Base-by-base conservation (phyloP, 2,329 filamentous ascomycete genomes). In the Endoconidiophora polonica region DNA sequence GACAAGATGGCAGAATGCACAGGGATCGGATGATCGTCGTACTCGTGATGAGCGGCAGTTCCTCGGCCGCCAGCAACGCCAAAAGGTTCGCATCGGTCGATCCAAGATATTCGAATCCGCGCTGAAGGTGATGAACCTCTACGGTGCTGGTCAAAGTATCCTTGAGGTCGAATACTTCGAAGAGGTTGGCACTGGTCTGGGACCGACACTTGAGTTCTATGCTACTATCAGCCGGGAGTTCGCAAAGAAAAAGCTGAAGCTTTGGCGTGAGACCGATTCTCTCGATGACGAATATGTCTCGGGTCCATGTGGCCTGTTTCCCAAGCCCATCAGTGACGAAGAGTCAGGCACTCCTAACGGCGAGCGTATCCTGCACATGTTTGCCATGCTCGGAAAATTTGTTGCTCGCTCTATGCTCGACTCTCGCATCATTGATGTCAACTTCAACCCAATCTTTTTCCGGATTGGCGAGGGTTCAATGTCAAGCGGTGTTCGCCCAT, bases 91-190 rank as follows among this genome's bases (percentile, higher is more conserved):
- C 42, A 96, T 98, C 54, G 94, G 90, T 4, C 79, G 91, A 41
- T 79, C 78, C n/a, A 87, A 93, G 59, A 95, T 98, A 43, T 72
- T 98, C 5, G 91, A 98, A 62, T 96, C 91, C 12, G 91, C 91
- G 0, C 72, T 96, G 63, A 98, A 98, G 65, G 91, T 98, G 26
- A 96, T 98, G 90, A 90, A 98, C 58, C 75, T 96, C 2, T 98
- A 98, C 59, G 91, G 91, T 0, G 86, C 86, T n/a, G 94, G 90
- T 1, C 86, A 94, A 53, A 96, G 90, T 62, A 85, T 96, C 24
- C 68, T 98, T 0, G 91, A 98, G 61, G 90, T 98, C 2, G 93
- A 98, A 60, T 98, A 98, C 60, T 98, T 98, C 57, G 91, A 96
- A 59, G 91, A 98, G 66, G 91, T 98, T 20, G 91, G 91, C 51